phyloP scores from a whole-genome alignment of 257 asterid species.

The Orobanche coerulescens region DNA sequence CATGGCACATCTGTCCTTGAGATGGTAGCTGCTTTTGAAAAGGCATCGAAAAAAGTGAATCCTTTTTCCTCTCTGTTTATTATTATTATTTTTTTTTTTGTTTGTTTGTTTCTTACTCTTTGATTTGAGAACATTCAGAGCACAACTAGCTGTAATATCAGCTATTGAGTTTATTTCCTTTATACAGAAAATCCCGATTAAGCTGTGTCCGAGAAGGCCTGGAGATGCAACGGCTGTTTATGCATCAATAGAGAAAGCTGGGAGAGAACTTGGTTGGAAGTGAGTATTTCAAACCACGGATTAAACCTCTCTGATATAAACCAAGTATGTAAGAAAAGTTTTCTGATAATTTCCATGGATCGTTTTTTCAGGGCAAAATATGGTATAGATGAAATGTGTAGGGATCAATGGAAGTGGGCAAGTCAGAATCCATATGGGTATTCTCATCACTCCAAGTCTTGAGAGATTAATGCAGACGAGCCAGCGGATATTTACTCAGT shows the following conservation, averaged over 20 bases:
- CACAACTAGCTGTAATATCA: neutral
- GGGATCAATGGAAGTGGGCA: conserved; percentile 98
- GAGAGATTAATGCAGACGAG: conserved; percentile 1
- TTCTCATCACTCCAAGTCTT: conserved; percentile 24
- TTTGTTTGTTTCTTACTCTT: no score
- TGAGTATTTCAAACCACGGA: conserved; percentile 30
- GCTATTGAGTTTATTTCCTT: neutral
- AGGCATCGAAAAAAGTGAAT: conserved; percentile 70
- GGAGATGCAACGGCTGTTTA: conserved; percentile 96
- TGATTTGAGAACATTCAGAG: no score
- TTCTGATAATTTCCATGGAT: neutral
- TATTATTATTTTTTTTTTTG: no score
- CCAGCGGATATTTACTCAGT: neutral
- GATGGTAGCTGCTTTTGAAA: conserved; percentile 83
- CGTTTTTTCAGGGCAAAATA: conserved; percentile 71
- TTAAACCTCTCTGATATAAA: neutral
- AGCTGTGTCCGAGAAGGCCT: conserved; percentile 77
- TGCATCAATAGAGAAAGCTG: conserved; percentile 78
- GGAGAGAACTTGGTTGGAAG: conserved; percentile 89
- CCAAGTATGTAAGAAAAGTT: no score
- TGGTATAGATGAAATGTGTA: conserved; percentile 79
- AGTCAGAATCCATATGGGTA: conserved; percentile 82
- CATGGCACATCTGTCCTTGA: conserved; percentile 88
- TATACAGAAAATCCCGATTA: conserved; percentile 62
- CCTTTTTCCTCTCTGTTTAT: neutral